A percentile compares a stretch with the other conserved stretches of the same genome.
phyloP scores from a whole-genome alignment of 129 eudicot species.

The Ambrosia trifida region DNA sequence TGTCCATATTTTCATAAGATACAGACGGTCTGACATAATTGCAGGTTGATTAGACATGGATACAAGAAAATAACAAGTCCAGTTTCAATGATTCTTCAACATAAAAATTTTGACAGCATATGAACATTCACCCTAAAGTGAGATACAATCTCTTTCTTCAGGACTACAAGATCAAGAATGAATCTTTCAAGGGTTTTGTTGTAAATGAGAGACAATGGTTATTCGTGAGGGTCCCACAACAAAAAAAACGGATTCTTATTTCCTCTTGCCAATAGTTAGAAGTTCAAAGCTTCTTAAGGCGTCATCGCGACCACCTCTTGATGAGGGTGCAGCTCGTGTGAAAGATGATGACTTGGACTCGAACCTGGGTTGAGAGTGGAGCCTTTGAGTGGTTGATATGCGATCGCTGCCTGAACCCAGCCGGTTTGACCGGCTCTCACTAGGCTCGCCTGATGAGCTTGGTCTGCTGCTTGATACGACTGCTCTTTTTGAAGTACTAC shows the following conservation, averaged over 20 bases:
- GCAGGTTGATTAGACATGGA: not conserved
- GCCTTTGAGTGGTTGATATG: constrained; percentile 66
- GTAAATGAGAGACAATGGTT: constrained; percentile 13
- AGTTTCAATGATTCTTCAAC: constrained; percentile 16
- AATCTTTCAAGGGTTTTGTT: constrained; percentile 21
- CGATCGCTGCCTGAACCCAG: constrained; percentile 67
- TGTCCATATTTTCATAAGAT: not conserved
- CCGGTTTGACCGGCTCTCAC: constrained; percentile 57
- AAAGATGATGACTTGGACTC: constrained; percentile 89
- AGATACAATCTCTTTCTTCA: constrained; percentile 32
- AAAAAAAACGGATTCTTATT: constrained; percentile 26
- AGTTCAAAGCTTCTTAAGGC: constrained; percentile 88
- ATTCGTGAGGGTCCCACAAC: not conserved
- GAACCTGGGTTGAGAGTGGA: constrained; percentile 82
- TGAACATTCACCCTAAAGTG: constrained; percentile 33
- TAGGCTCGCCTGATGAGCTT: constrained; percentile 78
- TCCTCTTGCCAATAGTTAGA: constrained; percentile 81
- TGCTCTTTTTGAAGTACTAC: constrained; percentile 75
- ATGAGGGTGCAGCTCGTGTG: constrained; percentile 54
- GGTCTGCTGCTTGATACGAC: constrained; percentile 74
- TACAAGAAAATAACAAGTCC: constrained; percentile 1
- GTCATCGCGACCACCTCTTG: constrained; percentile 74
- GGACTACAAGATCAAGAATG: constrained; percentile 7
- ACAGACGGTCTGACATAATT: not conserved
- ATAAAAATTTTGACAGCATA: constrained; percentile 24